Evolutionary conservation across 306 rosid genomes (phyloP).

Genomic region (Prunus mongolica): DNA sequence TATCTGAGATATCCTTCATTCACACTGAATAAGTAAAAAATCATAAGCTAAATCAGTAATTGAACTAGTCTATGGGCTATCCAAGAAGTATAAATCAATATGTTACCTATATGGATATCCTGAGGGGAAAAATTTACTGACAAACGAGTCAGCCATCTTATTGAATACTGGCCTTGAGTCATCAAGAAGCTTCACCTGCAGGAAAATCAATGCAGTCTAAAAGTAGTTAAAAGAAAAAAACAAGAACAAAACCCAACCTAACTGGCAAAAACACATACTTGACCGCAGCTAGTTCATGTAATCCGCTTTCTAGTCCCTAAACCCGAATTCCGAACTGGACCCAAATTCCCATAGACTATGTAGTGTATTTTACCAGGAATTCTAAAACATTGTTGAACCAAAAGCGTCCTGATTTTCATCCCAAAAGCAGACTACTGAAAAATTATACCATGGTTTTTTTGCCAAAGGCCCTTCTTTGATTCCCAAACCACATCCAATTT

Average conservation of each 20-base stretch:
- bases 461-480: background rate
- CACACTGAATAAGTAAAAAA: constrained; percentile 47
- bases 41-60: constrained; percentile 3
- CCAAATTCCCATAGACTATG: background rate
- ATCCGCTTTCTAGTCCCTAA: background rate
- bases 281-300: background rate
- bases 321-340: background rate
- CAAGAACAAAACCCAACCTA: background rate
- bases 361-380: background rate
- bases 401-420: background rate
- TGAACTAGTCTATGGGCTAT: background rate
- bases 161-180: constrained; percentile 62
- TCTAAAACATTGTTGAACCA: background rate
- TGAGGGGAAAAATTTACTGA: constrained; percentile 75
- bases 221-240: background rate
- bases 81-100: background rate
- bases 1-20: constrained; percentile 91
- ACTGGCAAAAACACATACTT: background rate
- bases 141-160: constrained; percentile 60
- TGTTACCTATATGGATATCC: constrained; percentile 85
- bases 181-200: constrained; percentile 53
- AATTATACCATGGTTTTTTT: too few species aligned
- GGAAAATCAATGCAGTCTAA: background rate
- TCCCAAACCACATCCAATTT: background rate
- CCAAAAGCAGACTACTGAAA: background rate